phyloP scores from a whole-genome alignment of 1,284 basidiomycete species.

The Tilletia walkeri region DNA sequence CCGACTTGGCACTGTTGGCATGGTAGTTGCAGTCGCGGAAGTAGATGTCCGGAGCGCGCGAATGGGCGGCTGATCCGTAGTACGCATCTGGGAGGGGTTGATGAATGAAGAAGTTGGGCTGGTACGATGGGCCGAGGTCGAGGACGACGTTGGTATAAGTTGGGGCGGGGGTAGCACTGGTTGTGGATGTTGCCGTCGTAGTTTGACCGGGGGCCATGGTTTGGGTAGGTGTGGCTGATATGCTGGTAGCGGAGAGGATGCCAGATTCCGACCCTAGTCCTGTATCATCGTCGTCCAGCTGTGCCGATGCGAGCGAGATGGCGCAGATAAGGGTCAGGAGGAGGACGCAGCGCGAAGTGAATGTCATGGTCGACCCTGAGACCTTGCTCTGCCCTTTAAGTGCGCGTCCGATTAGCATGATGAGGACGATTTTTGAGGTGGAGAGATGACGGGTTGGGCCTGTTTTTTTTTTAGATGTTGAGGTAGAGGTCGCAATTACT shows the following conservation, averaged over 20 bases:
- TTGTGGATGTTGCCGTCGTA: neutral
- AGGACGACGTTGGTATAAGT: constrained; percentile 5
- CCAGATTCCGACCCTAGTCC: neutral
- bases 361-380: too few species aligned
- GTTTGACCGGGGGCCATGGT: neutral
- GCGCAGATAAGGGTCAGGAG: too few species aligned
- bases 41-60: constrained; percentile 11
- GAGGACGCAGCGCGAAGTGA: too few species aligned
- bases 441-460: too few species aligned
- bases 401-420: too few species aligned
- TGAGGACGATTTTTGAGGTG: too few species aligned
- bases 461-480: too few species aligned
- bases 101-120: constrained; percentile 15
- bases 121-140: neutral
- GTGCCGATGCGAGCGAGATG: too few species aligned
- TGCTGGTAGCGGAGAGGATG: neutral
- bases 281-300: neutral
- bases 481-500: too few species aligned
- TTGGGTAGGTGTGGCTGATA: neutral
- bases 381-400: too few species aligned
- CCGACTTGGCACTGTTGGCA: constrained; percentile 22
- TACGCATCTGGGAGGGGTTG: neutral
- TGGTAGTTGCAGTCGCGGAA: constrained; percentile 13
- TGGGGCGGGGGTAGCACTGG: neutral
- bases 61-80: neutral